Evolutionary conservation across 108 stramenopile species (phyloP).

Genomic region (Hondaea fermentalgiana): DNA sequence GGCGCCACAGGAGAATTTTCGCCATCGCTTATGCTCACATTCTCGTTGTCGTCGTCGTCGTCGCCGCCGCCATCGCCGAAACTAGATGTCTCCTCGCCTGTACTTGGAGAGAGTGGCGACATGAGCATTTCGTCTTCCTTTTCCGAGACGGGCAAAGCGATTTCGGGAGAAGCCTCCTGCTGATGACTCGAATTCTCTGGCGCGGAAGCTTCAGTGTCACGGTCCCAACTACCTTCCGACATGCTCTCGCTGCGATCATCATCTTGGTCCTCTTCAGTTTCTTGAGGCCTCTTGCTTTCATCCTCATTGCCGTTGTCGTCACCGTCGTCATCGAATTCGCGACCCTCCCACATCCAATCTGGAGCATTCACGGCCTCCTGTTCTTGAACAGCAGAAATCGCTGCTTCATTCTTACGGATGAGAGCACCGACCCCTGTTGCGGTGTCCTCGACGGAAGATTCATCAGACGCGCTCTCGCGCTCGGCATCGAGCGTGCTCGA

Average conservation of each 20-base stretch:
- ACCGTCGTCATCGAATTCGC: neutral
- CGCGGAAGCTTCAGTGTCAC: neutral
- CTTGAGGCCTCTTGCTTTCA: neutral
- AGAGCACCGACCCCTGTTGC: neutral
- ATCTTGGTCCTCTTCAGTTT: neutral
- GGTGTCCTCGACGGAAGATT: neutral
- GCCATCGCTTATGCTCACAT: neutral
- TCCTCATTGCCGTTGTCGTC: neutral
- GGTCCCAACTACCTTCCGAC: neutral
- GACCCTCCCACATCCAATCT: neutral
- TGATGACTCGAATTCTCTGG: neutral
- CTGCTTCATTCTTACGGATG: neutral
- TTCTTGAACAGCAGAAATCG: neutral
- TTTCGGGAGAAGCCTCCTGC: neutral
- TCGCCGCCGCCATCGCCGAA: neutral
- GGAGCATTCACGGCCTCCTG: neutral
- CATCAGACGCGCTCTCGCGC: no score
- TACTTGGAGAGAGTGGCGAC: neutral
- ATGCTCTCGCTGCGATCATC: neutral
- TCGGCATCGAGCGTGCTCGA: neutral
- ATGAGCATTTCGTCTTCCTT: neutral
- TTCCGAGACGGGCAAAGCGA: neutral
- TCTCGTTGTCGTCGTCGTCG: neutral
- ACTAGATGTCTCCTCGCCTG: neutral
- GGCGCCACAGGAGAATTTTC: neutral